Percentiles rank a stretch among this genome's conserved stretches.
Conservation (phyloP, 2,329 filamentous ascomycete genomes). For the Elsinoe fawcettii region DNA sequence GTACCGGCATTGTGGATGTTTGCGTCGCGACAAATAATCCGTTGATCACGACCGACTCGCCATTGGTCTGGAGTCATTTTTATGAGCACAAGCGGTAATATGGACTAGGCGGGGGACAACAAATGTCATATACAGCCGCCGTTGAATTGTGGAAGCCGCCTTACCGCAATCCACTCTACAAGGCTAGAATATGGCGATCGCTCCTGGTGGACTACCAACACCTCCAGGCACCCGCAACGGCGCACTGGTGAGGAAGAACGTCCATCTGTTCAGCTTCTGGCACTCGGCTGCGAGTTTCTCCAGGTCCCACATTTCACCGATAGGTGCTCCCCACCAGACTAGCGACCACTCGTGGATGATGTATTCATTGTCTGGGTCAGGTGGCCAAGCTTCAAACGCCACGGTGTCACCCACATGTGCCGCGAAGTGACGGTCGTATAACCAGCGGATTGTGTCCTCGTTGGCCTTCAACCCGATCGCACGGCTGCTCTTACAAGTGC, state of each 20-base stretch:
- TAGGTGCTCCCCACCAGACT: constrained; percentile 36
- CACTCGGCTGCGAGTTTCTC: constrained; percentile 35
- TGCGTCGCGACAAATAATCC: too few species aligned
- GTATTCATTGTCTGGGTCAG: constrained; percentile 20
- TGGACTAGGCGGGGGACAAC: background rate
- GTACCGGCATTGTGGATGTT: too few species aligned
- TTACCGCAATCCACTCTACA: too few species aligned
- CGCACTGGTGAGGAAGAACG: constrained; percentile 38
- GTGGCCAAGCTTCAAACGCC: constrained; percentile 41
- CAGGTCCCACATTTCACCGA: constrained; percentile 42
- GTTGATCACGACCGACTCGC: background rate
- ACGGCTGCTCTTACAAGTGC: constrained; percentile 16
- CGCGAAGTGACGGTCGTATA: constrained; percentile 51
- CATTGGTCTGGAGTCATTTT: background rate
- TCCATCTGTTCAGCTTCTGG: constrained; percentile 32
- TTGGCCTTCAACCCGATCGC: constrained; percentile 40
- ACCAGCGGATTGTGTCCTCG: constrained; percentile 45
- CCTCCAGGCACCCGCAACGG: constrained; percentile 38
- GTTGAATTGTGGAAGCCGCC: background rate
- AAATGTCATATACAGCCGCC: background rate
- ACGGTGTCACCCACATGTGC: constrained; percentile 52
- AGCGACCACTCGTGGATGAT: constrained; percentile 36
- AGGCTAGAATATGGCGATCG: constrained; percentile 28
- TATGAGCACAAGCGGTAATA: background rate
- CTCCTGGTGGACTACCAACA: constrained; percentile 29